Evolutionary conservation across 139 green algal species (phyloP).

Genomic region (Chlorella sp.): DNA sequence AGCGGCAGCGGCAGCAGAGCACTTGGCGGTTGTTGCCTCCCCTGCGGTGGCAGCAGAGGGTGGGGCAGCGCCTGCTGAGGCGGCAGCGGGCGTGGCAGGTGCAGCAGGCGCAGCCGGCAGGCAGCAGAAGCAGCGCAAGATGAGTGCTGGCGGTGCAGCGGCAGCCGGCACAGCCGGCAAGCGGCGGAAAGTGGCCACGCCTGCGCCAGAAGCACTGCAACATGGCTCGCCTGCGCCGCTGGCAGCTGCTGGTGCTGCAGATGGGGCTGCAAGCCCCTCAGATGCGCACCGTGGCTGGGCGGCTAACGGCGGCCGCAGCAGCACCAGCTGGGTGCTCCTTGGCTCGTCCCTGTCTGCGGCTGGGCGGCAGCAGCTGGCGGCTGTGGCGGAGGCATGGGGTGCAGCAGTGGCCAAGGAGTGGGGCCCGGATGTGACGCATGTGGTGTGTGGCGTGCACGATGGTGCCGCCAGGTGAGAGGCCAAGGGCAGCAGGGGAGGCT

Average conservation of each 20-base stretch:
- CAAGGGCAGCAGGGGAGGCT: neutral
- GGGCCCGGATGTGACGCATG: conserved; percentile 37
- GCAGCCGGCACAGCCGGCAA: conserved; percentile 1
- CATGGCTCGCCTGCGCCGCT: neutral
- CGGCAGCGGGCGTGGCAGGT: neutral
- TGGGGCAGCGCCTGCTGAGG: neutral
- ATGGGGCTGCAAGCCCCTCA: neutral
- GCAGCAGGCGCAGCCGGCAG: conserved; percentile 30
- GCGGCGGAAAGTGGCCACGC: neutral
- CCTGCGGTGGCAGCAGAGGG: neutral
- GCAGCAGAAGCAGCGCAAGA: conserved; percentile 26
- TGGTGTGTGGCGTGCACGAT: conserved; percentile 37
- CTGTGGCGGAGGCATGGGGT: conserved; percentile 22
- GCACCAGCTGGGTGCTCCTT: conserved; percentile 32
- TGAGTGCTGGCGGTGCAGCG: neutral
- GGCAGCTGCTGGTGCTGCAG: neutral
- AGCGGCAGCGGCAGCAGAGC: no score
- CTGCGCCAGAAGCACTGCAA: neutral
- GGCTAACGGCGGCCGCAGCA: neutral
- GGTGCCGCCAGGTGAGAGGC: conserved; percentile 17
- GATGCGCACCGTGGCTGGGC: neutral
- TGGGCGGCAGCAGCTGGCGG: conserved; percentile 23
- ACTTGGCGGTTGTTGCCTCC: neutral
- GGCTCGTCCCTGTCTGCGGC: conserved; percentile 18
- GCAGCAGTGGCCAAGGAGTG: conserved; percentile 30